A percentile compares a stretch with the other conserved stretches of the same genome.
phyloP scores from a whole-genome alignment of 148 eudicot genomes.

The Dysphania ambrosioides region DNA sequence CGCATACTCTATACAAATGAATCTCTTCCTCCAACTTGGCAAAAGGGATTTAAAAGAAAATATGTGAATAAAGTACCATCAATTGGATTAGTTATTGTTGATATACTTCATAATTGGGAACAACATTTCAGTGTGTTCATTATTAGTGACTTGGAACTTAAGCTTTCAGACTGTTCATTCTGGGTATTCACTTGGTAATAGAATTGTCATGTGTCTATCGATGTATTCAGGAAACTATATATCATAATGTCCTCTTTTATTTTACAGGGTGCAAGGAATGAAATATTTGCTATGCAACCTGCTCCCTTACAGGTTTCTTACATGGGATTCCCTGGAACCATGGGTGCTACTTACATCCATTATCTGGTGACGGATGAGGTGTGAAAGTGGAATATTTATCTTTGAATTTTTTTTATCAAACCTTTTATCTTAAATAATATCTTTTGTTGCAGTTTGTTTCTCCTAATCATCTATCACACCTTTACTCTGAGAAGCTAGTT shows the following conservation, averaged over 20 bases:
- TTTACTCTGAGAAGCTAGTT: slow-evolving; percentile 91
- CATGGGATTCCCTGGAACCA: slow-evolving; percentile 99
- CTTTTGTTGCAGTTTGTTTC: slow-evolving; percentile 78
- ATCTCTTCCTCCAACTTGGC: not conserved
- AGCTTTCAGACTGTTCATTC: not conserved
- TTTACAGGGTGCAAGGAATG: slow-evolving; percentile 93
- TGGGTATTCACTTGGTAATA: not conserved
- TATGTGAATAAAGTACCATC: not conserved
- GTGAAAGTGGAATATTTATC: not conserved
- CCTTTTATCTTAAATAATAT: not conserved
- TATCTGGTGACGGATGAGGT: slow-evolving; percentile 98
- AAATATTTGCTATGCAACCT: slow-evolving; percentile 98
- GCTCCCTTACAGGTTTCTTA: slow-evolving; percentile 97
- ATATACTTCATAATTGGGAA: not conserved
- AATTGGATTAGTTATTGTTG: not conserved
- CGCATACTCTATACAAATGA: not conserved
- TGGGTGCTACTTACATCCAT: slow-evolving; percentile 87
- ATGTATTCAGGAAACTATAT: not conserved
- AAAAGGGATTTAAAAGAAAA: not conserved
- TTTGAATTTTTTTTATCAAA: not conserved
- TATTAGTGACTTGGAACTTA: not conserved
- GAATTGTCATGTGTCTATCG: not conserved
- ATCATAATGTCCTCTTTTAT: not conserved
- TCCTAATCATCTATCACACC: slow-evolving; percentile 60
- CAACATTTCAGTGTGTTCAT: not conserved